Base-by-base conservation (phyloP, 1,284 basidiomycete genomes). In the Apiotrichum domesticum region DNA sequence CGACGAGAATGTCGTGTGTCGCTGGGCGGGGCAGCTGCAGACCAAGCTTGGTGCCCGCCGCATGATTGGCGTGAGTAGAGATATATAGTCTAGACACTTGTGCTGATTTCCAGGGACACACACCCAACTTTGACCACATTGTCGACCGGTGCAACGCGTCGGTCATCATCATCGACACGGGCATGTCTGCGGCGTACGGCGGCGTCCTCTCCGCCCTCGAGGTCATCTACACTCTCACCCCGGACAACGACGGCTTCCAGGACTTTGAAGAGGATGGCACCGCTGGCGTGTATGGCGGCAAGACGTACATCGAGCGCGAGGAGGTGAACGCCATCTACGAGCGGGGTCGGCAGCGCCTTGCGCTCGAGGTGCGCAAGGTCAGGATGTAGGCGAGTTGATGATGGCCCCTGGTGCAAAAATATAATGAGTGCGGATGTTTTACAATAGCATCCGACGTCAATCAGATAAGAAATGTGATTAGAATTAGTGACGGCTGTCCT, bases 141-240 rank as follows among this genome's bases (percentile, higher is more conserved):
- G 84, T 87, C 2, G 84, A 87, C 13, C 80, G 90, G 57, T 96
- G 92, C 70, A 80, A 83, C 47, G 90, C 89, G 10, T 90, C 87
- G 65, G 83, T 96, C 53, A 86, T 96, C 65, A 87, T 96, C 63
- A 95, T 97, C 53, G 93, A 96, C 70, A 80, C 79, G n/a, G 90
- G 91, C 40, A 95, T 96, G 57, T 93, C 91, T 2, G 87, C 87
- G 68, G 92, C 91, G 1, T 97, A 96, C 68, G 90, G 90, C n/a
- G 93, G 93, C 8, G 84, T 84, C 0, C 78, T 94, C 6, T 92
- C 90, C 0, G 90, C 92, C 1, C 78, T 96, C 13, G 88, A 88
- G 32, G 85, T 96, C 55, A 80, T 86, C 40, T 94, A 95, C 74
- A 85, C 84, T 1, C 79, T 94, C n/a, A 56, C 52, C 4, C 55